These are phyloP conservation scores for Parascedosporium putredinis DNA, from an alignment of 2,329 filamentous ascomycete species.

Conservation along the genomic window DNA sequence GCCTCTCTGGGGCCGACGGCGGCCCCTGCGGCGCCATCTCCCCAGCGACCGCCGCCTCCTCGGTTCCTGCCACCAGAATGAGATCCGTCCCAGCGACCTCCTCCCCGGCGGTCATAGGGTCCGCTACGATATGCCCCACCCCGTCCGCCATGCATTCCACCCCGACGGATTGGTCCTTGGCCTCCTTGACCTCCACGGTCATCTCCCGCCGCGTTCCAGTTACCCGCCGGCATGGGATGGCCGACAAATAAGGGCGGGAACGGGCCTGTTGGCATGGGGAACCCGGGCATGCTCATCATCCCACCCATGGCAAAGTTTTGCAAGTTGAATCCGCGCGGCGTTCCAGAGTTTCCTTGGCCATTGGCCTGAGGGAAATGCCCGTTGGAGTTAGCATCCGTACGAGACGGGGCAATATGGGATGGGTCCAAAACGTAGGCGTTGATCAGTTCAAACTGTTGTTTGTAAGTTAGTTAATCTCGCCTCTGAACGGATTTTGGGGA, in stretches of 20 bases:
- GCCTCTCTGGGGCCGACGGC: slow-evolving; percentile 82
- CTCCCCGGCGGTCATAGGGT: slow-evolving; percentile 62
- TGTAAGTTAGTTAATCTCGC: slow-evolving; percentile 11
- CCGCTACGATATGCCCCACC: slow-evolving; percentile 51
- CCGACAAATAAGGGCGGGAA: slow-evolving; percentile 47
- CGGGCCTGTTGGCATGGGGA: slow-evolving; percentile 38
- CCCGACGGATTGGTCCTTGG: slow-evolving; percentile 57
- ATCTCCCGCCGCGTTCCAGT: slow-evolving; percentile 41
- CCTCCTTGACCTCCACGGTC: slow-evolving; percentile 39
- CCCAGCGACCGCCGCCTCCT: slow-evolving; percentile 49
- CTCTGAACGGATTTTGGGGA: background rate
- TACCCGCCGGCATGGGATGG: slow-evolving; percentile 24
- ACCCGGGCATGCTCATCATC: slow-evolving; percentile 48
- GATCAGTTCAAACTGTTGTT: slow-evolving; percentile 65
- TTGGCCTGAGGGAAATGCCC: slow-evolving; percentile 83
- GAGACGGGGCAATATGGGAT: slow-evolving; percentile 83
- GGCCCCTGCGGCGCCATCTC: slow-evolving; percentile 61
- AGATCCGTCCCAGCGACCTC: slow-evolving; percentile 37
- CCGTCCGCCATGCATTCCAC: slow-evolving; percentile 40
- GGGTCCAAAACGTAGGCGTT: slow-evolving; percentile 94
- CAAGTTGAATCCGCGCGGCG: slow-evolving; percentile 84
- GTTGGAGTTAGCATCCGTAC: slow-evolving; percentile 89
- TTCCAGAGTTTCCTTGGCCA: slow-evolving; percentile 67
- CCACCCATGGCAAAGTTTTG: slow-evolving; percentile 55
- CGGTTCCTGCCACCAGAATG: slow-evolving; percentile 21